Base-by-base conservation (phyloP, 2,329 filamentous ascomycete genomes). In the Penicillium sp. region DNA sequence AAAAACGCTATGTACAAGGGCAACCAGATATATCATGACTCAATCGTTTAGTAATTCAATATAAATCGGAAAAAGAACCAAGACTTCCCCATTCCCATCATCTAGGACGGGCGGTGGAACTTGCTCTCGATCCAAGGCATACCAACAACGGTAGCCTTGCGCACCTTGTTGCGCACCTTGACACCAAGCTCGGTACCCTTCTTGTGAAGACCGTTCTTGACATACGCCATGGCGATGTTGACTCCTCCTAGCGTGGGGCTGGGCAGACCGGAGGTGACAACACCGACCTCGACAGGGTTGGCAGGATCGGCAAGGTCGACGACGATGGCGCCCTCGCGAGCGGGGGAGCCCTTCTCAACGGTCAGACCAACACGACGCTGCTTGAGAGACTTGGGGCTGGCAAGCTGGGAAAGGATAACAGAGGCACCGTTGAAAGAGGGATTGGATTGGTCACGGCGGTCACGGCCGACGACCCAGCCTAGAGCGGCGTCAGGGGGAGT, bases 161-260 rank as follows among this genome's bases (percentile, higher is more conserved):
- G 86, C 73, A 85, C 82, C 80, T 88, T 91, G 22, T 92, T 93
- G 56, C 93, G 83, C 2, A 97, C 89, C 42, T 92, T 76, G 4
- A 97, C 88, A 19, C 88, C 85, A 6, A 97, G 81, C 79, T 94
- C 89, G 0, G 92, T 96, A 11, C 92, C 93, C 35, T 85, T 83
- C 84, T 96, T 96, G 76, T 96, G 92, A 74, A 89, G 79, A 0
- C 92, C 92, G 65, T 91, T 87, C 78, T 87, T 87, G 73, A 97
- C 83, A 74, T 97, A 97, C 0, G 89, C 95, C 95, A 99, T 99
- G 59, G 94, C 93, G 64, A 99, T 94, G 77, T 98, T 97, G 82
- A 90, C 90, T 4, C 79, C 79, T 65, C 89, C 88, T 52, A 97
- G 80, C 0, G 89, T 91, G 2, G 95, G 95, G 73, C 90, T 93